These are phyloP conservation scores for Floccularia luteovirens DNA, from an alignment of 768 basidiomycete species.

Conservation along the genomic window DNA sequence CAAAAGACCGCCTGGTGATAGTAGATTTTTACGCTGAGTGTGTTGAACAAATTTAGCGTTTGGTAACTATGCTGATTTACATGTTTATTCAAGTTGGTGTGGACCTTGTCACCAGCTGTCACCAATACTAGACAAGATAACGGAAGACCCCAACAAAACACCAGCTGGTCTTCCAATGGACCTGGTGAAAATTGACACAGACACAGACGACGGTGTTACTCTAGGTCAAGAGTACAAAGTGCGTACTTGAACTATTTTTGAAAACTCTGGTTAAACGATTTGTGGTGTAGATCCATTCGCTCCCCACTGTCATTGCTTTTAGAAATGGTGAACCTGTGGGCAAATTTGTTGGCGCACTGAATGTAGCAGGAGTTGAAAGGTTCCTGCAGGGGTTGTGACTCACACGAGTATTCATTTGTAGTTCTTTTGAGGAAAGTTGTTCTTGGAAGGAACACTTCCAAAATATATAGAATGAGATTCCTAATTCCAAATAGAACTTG, in stretches of 20 bases:
- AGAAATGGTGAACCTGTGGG: slow-evolving; percentile 49
- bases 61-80: slow-evolving; percentile 1
- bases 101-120: slow-evolving; percentile 67
- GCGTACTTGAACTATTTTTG: slow-evolving; percentile 3
- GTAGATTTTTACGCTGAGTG: slow-evolving; percentile 85
- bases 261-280: neutral
- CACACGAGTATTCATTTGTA: too few species aligned
- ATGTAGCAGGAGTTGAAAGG: slow-evolving; percentile 30
- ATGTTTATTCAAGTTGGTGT: slow-evolving; percentile 54
- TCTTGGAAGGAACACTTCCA: too few species aligned
- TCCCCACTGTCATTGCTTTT: slow-evolving; percentile 82
- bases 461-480: too few species aligned
- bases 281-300: slow-evolving; percentile 46
- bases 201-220: slow-evolving; percentile 41
- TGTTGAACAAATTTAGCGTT: neutral
- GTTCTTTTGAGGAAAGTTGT: too few species aligned
- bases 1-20: slow-evolving; percentile 48
- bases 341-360: slow-evolving; percentile 57
- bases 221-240: slow-evolving; percentile 50
- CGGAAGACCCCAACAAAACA: slow-evolving; percentile 34
- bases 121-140: slow-evolving; percentile 59
- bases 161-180: slow-evolving; percentile 55
- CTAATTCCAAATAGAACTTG: too few species aligned
- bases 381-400: too few species aligned
- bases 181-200: slow-evolving; percentile 64